These are phyloP conservation scores for Paraphaeosphaeria sporulosa DNA, from an alignment of 2,329 filamentous ascomycete genomes.

Conservation along the genomic window DNA sequence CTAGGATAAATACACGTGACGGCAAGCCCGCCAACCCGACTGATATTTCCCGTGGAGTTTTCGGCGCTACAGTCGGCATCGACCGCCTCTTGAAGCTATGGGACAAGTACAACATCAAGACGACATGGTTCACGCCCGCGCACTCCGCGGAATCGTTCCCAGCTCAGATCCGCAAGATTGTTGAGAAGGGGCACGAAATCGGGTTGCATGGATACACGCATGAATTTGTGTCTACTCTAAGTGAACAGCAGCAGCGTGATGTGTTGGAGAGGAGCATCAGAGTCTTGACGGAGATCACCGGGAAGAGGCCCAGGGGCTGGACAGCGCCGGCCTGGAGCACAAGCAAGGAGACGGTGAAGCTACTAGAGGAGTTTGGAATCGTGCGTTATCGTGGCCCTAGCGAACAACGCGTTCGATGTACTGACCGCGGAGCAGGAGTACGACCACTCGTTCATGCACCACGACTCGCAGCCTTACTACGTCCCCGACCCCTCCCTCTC, in stretches of 20 bases:
- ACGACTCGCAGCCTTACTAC: slow-evolving; percentile 55
- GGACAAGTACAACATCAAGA: slow-evolving; percentile 52
- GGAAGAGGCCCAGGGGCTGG: slow-evolving; percentile 53
- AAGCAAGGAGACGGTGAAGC: slow-evolving; percentile 46
- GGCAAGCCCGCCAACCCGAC: slow-evolving; percentile 49
- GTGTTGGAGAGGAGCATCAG: slow-evolving; percentile 51
- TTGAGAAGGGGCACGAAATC: slow-evolving; percentile 54
- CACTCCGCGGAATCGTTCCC: slow-evolving; percentile 59
- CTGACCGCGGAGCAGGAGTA: slow-evolving; percentile 51
- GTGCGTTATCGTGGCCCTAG: neutral
- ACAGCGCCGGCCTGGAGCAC: slow-evolving; percentile 56
- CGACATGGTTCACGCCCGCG: slow-evolving; percentile 53
- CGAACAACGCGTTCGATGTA: neutral
- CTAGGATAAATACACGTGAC: slow-evolving; percentile 52
- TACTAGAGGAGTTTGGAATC: slow-evolving; percentile 53
- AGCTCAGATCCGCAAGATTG: slow-evolving; percentile 55
- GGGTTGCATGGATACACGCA: slow-evolving; percentile 53
- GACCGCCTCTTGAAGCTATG: slow-evolving; percentile 52
- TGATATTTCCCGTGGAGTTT: slow-evolving; percentile 51
- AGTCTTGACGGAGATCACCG: slow-evolving; percentile 48
- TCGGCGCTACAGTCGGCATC: slow-evolving; percentile 51
- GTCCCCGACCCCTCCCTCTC: slow-evolving; percentile 51
- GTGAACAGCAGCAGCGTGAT: slow-evolving; percentile 54
- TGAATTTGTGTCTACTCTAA: slow-evolving; percentile 45
- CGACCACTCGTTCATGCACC: slow-evolving; percentile 59